Evolutionary conservation across 306 rosid genomes (phyloP).

Genomic region (Trichosanthes truncata): DNA sequence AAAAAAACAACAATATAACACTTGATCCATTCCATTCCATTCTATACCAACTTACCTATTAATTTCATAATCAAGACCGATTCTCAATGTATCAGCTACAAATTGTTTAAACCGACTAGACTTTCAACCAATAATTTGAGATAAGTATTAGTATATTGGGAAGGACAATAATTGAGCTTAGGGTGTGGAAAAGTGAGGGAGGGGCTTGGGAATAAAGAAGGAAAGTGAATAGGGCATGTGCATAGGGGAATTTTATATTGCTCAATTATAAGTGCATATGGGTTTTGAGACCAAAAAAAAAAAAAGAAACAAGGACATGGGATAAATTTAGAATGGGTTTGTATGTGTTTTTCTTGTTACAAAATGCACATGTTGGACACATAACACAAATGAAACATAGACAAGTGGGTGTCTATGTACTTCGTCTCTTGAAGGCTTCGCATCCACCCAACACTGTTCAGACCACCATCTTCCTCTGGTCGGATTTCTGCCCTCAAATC

Average conservation of each 20-base stretch:
- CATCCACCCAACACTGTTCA: constrained; percentile 11
- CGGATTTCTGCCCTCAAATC: constrained; percentile 7
- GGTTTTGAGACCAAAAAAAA: background rate
- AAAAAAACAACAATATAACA: background rate
- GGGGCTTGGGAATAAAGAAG: background rate
- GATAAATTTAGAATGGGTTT: background rate
- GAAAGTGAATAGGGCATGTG: constrained; percentile 4
- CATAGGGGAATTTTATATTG: background rate
- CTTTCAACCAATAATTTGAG: background rate
- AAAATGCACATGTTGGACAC: constrained; percentile 3
- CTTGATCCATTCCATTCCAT: background rate
- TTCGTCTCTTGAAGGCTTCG: background rate
- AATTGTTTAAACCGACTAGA: background rate
- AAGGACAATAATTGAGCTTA: constrained; percentile 4
- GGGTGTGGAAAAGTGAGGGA: background rate
- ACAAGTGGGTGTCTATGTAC: constrained; percentile 7
- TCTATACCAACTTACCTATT: background rate
- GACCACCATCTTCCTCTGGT: constrained; percentile 4
- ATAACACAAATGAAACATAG: background rate
- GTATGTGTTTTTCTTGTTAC: background rate
- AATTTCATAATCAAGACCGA: background rate
- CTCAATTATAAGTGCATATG: background rate
- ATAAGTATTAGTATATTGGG: background rate
- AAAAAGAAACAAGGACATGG: background rate
- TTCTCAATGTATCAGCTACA: background rate